Base-by-base conservation (phyloP, 164 flowering plant genomes). In the Vitis vinifera region DNA sequence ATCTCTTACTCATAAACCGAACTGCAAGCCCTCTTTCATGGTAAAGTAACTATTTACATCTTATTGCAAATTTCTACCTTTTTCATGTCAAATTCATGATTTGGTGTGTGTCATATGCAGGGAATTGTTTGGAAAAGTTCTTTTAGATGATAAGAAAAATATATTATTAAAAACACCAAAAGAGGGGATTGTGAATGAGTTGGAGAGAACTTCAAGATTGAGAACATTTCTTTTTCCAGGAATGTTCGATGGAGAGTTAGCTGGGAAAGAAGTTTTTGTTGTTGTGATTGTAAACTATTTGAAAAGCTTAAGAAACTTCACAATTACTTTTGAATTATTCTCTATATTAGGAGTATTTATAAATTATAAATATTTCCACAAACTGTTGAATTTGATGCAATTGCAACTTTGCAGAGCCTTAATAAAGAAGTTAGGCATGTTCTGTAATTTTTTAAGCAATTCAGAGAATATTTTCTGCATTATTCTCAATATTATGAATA, bases 1-100 rank as follows among this genome's bases (percentile, higher is more conserved):
- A 86, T 77, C 78, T 90, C 66, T 79, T 95, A 81, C 90, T 95
- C 64, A 83, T 95, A 16, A 93, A 95, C 68, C 89, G 98, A 77
- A 93, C 99, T 63, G 98, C 99, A 52, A 95, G 87, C 83, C 97
- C 91, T 79, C 89, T 95, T 47, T 85, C 99, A 66, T 95, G 99
- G 99, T 89, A 89, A 71, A 55, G 47, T 29, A 0, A 19, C n/a
- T 57, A 2, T 37, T 37, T 23, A 9, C 12, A 19, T 47, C 16
- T 23, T 53, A 19, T 51, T 47, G 13, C 16, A 0, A 8, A 51
- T 37, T 55, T n/a, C 15, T 23, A 15, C 16, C 15, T n/a, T 29
- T 19, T 61, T 14, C 61, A 53, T 2, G 19, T n/a, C 51, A 62
- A 47, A 62, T 3, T 16, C 52, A n/a, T 27, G 52, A 48, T 62